phyloP scores from a whole-genome alignment of 805 yeast genomes.

The Cyberlindnera misumaiensis region DNA sequence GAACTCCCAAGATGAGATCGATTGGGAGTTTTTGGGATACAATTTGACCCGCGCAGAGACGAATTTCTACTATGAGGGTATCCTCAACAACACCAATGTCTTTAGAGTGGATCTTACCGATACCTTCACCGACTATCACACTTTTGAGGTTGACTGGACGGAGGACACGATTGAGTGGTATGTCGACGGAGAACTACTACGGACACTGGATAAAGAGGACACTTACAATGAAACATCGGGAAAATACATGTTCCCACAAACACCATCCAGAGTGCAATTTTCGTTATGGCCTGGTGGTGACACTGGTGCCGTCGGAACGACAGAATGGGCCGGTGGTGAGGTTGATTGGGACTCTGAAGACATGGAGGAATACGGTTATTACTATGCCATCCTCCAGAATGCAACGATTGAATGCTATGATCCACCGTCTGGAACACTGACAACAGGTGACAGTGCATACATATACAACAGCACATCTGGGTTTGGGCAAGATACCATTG shows the following conservation, averaged over 20 bases:
- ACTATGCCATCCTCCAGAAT: constrained; percentile 56
- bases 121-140: constrained; percentile 66
- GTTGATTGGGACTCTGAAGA: constrained; percentile 80
- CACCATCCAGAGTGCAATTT: constrained; percentile 66
- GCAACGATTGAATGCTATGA: constrained; percentile 64
- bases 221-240: constrained; percentile 60
- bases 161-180: constrained; percentile 67
- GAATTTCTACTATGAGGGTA: constrained; percentile 76
- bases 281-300: constrained; percentile 79
- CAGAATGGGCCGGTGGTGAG: constrained; percentile 83
- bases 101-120: constrained; percentile 33
- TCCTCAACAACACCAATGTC: constrained; percentile 59
- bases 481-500: constrained; percentile 43
- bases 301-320: constrained; percentile 51
- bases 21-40: constrained; percentile 79
- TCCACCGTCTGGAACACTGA: constrained; percentile 50
- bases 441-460: constrained; percentile 44
- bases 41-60: constrained; percentile 62
- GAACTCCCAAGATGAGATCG: constrained; percentile 86
- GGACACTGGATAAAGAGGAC: constrained; percentile 55
- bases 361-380: constrained; percentile 72
- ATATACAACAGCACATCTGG: constrained; percentile 44
- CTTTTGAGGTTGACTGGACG: constrained; percentile 75
- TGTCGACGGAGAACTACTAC: constrained; percentile 59
- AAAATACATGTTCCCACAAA: constrained; percentile 56